Percentiles rank a stretch among this genome's conserved stretches.
Conservation (phyloP, 768 basidiomycete species). For the Mycena haematopus region DNA sequence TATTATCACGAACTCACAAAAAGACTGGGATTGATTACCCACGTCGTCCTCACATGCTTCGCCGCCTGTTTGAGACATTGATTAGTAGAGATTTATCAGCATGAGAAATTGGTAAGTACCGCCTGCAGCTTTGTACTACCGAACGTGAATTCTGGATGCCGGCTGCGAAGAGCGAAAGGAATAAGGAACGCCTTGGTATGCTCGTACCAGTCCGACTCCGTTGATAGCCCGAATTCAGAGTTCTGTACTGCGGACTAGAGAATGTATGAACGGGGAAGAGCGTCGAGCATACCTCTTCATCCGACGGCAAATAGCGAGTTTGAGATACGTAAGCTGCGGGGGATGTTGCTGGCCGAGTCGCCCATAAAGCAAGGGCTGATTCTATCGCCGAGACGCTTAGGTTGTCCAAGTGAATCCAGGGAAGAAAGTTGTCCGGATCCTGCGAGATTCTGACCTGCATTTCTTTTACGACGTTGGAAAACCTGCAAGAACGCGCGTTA, state of each 20-base stretch:
- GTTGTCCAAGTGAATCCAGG: not conserved
- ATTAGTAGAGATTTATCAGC: too few species aligned
- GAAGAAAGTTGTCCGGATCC: not conserved
- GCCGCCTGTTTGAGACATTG: not conserved
- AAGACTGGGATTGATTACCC: constrained; percentile 1
- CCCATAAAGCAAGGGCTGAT: not conserved
- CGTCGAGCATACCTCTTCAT: not conserved
- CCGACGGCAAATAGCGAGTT: too few species aligned
- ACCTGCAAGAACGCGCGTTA: not conserved
- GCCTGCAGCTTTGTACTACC: too few species aligned
- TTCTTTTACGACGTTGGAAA: not conserved
- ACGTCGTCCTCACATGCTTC: not conserved
- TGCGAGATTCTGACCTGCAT: not conserved
- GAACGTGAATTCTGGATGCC: not conserved
- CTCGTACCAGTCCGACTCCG: not conserved
- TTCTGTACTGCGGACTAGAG: not conserved
- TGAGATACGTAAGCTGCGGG: too few species aligned
- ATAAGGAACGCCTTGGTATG: constrained; percentile 4
- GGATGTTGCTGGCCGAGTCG: too few species aligned
- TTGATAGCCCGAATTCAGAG: not conserved
- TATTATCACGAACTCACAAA: constrained; percentile 8
- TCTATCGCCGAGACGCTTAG: not conserved
- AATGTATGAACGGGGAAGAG: too few species aligned
- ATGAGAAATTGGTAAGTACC: too few species aligned
- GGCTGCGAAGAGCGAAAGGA: not conserved